Evolutionary conservation across 768 basidiomycete species (phyloP), one percentile per base, ranked within the genome.

Genomic region (Amanita muscaria): DNA sequence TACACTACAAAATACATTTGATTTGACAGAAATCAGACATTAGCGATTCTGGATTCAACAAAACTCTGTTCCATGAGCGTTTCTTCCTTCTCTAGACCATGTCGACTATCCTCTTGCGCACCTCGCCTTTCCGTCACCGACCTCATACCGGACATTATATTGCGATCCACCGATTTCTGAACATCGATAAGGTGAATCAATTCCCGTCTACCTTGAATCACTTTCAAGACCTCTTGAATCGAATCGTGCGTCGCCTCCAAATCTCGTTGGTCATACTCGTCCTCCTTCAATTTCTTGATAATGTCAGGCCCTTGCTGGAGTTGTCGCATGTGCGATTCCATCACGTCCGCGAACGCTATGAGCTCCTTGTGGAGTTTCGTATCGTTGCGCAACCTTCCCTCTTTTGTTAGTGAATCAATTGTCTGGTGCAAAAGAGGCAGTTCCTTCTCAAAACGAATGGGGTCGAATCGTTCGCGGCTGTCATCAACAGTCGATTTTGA

Each of bases 161-260:
- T 51, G 30, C 52, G 51, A 34, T 59, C 57, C 10, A 68, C 64
- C 4, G 64, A 66, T 25, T 49, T 57, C 53, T 66, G 66, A 4
- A 64, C 65, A 49, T 68, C 65, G 24, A 65, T 41, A 3, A 68
- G 57, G 45, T 62, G 63, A 15, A 68, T 62, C n/a, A 64, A 46
- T 19, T 59, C 53, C 19, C 62, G 59, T 18, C 49, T 49, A 7
- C 47, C 51, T 2, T 53, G 49, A 21, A 27, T 41, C 1, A 32
- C 47, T 1, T 43, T 23, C 18, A 58, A 27, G 3, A 51, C 59
- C 15, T 52, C 52, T 22, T 45, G 16, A 27, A 63, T 32, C 15
- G 49, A 44, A 12, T 53, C 39, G 9, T 57, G 47, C 15, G 58
- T 59, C 8, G 50, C 53, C 18, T 41, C 44, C 19, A 21, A 12